Conservation (phyloP, 208 protist genomes). For the Leishmania amazonensis region DNA sequence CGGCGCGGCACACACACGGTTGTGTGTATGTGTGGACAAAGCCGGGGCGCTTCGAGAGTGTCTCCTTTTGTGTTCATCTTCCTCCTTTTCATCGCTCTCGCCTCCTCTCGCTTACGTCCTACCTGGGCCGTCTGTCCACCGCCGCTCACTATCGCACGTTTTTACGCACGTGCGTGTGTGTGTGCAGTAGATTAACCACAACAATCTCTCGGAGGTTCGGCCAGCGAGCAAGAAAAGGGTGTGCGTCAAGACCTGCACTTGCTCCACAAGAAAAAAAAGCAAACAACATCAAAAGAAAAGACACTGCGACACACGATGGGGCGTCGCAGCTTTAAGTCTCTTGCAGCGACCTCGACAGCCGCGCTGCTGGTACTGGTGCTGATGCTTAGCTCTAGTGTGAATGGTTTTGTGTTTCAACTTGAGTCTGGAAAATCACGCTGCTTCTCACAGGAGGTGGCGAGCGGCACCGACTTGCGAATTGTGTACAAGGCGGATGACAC, state of each 20-base stretch:
- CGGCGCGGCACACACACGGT: not conserved
- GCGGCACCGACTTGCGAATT: slow-evolving; percentile 54
- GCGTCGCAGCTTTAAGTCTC: not conserved
- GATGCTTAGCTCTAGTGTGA: slow-evolving; percentile 1
- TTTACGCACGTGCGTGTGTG: not conserved
- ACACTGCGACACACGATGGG: not conserved
- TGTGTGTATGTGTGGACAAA: not conserved
- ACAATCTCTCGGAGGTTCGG: not conserved
- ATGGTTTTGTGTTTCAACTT: slow-evolving; percentile 64
- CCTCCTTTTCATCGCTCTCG: not conserved
- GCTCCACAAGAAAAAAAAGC: not conserved
- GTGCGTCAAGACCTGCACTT: not conserved
- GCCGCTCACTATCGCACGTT: too few relatives aligned
- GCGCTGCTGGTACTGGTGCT: slow-evolving; percentile 17
- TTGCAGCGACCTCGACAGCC: not conserved
- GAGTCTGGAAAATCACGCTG: slow-evolving; percentile 57
- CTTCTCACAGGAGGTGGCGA: slow-evolving; percentile 84
- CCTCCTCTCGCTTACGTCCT: not conserved
- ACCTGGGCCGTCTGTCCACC: not conserved
- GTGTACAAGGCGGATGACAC: slow-evolving; percentile 51
- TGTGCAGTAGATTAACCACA: not conserved
- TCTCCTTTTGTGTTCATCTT: not conserved
- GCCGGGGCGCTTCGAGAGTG: not conserved
- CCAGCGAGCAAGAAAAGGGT: not conserved
- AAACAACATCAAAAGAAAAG: not conserved